Percentiles rank a stretch among this genome's conserved stretches.
These are phyloP conservation scores for Purshia tridentata DNA, from an alignment of 306 rosid species.

Conservation along the genomic window DNA sequence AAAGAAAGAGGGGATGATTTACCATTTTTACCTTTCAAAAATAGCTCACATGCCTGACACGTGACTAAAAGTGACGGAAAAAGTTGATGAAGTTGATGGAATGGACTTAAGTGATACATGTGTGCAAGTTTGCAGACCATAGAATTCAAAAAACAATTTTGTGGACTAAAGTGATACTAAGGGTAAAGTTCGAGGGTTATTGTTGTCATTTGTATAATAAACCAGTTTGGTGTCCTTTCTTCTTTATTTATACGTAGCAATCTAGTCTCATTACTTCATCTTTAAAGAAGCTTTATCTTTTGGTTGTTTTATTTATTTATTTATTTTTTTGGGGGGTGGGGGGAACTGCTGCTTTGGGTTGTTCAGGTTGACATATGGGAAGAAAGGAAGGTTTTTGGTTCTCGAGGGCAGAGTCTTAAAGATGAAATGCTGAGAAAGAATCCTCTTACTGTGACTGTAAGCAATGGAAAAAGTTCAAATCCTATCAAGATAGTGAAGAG, in stretches of 20 bases:
- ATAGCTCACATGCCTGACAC: no score
- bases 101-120: no score
- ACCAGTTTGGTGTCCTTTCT: background rate
- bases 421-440: slow-evolving; percentile 76
- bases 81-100: no score
- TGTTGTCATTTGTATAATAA: no score
- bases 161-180: no score
- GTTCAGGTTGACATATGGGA: slow-evolving; percentile 90
- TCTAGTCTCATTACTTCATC: background rate
- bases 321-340: slow-evolving; percentile 16
- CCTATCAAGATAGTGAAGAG: slow-evolving; percentile 84
- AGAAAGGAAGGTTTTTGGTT: slow-evolving; percentile 95
- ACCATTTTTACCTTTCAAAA: no score
- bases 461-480: slow-evolving; percentile 74
- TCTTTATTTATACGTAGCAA: background rate
- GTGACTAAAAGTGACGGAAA: no score
- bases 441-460: slow-evolving; percentile 53
- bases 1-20: no score
- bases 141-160: no score
- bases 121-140: no score
- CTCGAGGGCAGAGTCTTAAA: slow-evolving; percentile 89
- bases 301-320: slow-evolving; percentile 13
- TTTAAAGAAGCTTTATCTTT: background rate
- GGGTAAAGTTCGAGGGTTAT: no score
- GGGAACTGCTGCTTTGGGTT: slow-evolving; percentile 33